Evolutionary conservation across 345 rosid species (phyloP), one percentile per base, ranked within the genome.

Genomic region (Lumnitzera littorea): DNA sequence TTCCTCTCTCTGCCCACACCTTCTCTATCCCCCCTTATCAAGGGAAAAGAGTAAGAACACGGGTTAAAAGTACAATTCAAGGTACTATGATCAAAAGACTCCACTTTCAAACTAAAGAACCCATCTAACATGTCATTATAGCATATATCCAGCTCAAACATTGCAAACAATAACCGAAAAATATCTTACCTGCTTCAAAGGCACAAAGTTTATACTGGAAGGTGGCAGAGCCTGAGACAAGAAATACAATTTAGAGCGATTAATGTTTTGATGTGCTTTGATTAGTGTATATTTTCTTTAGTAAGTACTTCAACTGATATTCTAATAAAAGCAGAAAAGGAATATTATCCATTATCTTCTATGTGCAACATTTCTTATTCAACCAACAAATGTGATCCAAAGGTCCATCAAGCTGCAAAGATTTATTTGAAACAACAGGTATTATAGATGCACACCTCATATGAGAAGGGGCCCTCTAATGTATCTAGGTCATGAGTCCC

Each of bases 401-500:
- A 36, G 43, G 43, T 36, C 11, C 43, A 36, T 36, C 1, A 36
- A 9, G 43, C 10, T 36, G 43, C 43, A 36, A 9, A 36, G 43
- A 36, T 36, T 1, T 36, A 36, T 36, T 24, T 53, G 15, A 1
- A 1, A 62, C 56, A 57, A 55, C 20, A 57, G 51, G n/a, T 16
- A 62, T 14, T 50, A 25, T 27, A 67, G 67, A 68, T 60, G 56
- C 78, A 47, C 51, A 88, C 99, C 97, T 90, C 99, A 70, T 90
- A 90, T 12, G 95, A 82, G 79, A 94, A 90, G 64, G 96, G 96
- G 48, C 88, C 97, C 70, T 86, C 73, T 67, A 94, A 71, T 2
- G 84, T 84, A 71, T 92, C 98, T 78, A 92, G 75, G 76, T 92
- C 98, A 78, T 92, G 98, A 50, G 97, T 94, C 62, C 99, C 99